These are phyloP conservation scores for Colletotrichum chrysophilum DNA, from an alignment of 2,329 filamentous ascomycete genomes.

Conservation along the genomic window DNA sequence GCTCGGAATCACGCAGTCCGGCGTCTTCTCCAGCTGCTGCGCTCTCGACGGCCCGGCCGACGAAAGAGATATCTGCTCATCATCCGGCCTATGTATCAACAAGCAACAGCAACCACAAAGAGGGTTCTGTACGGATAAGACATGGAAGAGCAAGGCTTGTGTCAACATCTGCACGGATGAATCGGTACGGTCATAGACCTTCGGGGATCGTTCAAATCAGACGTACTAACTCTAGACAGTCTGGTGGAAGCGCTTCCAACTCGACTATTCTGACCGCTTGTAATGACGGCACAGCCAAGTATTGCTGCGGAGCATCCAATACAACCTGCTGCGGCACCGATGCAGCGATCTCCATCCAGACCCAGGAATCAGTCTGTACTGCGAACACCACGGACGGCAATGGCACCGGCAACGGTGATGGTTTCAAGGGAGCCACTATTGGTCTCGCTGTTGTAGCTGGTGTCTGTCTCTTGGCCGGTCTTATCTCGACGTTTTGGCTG, in stretches of 20 bases:
- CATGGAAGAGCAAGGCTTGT: constrained; percentile 34
- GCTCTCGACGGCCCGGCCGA: constrained; percentile 27
- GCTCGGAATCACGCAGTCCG: constrained; percentile 31
- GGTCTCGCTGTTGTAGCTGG: constrained; percentile 28
- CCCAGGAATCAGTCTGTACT: constrained; percentile 25
- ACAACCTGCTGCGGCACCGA: constrained; percentile 33
- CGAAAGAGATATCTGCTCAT: constrained; percentile 30
- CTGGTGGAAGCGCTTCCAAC: not conserved
- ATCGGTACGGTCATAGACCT: not conserved
- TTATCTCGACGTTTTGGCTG: constrained; percentile 24
- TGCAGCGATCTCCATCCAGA: constrained; percentile 25
- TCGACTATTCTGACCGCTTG: constrained; percentile 14
- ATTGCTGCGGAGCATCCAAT: constrained; percentile 35
- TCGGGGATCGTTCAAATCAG: not conserved
- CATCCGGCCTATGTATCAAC: constrained; percentile 31
- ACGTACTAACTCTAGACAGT: not conserved
- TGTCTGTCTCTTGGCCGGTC: constrained; percentile 19
- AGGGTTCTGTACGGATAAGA: constrained; percentile 34
- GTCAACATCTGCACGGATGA: constrained; percentile 31
- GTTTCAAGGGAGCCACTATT: constrained; percentile 29
- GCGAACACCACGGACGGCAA: not conserved
- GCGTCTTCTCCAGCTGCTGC: constrained; percentile 35
- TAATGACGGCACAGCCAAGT: constrained; percentile 29
- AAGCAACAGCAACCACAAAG: constrained; percentile 25
- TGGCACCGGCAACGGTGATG: constrained; percentile 3